phyloP scores from a whole-genome alignment of 1,284 basidiomycete genomes.

The Amylostereum areolatum region DNA sequence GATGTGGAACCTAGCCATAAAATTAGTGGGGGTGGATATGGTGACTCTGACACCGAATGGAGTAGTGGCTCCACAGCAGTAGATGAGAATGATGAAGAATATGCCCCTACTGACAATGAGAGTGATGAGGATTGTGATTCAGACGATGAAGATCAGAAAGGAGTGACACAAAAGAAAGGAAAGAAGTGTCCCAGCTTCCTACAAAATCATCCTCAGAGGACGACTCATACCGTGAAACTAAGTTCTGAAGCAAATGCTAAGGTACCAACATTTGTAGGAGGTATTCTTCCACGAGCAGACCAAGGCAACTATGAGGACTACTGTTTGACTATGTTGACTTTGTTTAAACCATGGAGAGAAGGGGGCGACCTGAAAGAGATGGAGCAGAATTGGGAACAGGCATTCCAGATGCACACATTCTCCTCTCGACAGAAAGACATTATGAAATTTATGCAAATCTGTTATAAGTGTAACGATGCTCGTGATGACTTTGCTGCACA shows the following conservation, averaged over 20 bases:
- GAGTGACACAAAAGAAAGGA: background rate
- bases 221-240: slow-evolving; percentile 9
- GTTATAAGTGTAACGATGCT: slow-evolving; percentile 20
- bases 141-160: background rate
- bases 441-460: slow-evolving; percentile 7
- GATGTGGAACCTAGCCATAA: too few species aligned
- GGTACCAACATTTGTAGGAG: slow-evolving; percentile 14
- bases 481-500: slow-evolving; percentile 16
- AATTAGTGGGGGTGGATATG: background rate
- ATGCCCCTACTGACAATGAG: background rate
- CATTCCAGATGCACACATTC: background rate
- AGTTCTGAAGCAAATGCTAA: background rate
- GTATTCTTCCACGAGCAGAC: slow-evolving; percentile 12
- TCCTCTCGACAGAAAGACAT: background rate
- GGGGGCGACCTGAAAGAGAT: background rate
- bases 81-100: background rate
- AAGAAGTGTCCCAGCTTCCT: slow-evolving; percentile 3
- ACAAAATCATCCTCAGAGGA: slow-evolving; percentile 8
- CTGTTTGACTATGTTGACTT: slow-evolving; percentile 11
- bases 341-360: slow-evolving; percentile 9
- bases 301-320: slow-evolving; percentile 16
- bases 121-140: background rate
- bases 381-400: background rate
- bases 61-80: too few species aligned
- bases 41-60: too few species aligned